These are phyloP conservation scores for Arbutus unedo DNA, from an alignment of 148 eudicot genomes.

Conservation along the genomic window DNA sequence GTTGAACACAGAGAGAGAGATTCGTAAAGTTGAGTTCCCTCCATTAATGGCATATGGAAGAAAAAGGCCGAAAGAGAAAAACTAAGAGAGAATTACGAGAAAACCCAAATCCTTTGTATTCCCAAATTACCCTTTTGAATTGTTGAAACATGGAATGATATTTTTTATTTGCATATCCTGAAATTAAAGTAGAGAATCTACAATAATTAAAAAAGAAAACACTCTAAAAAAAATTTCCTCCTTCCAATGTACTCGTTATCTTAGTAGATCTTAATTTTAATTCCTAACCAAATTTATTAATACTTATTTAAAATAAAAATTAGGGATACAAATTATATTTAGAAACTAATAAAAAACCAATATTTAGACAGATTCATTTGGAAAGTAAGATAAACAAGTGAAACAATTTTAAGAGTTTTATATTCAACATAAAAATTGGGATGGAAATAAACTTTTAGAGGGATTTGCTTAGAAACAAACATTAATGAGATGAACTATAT, in stretches of 20 bases:
- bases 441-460: neutral
- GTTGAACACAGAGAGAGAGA: neutral
- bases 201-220: neutral
- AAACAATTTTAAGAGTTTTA: neutral
- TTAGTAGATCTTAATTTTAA: neutral
- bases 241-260: neutral
- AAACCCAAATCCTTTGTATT: neutral
- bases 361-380: neutral
- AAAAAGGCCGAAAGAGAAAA: neutral
- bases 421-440: too few species aligned
- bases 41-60: constrained; percentile 8
- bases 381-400: neutral
- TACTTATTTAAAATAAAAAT: neutral
- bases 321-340: neutral
- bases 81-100: constrained; percentile 1
- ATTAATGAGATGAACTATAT: neutral
- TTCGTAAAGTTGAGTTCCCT: constrained; percentile 10
- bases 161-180: neutral
- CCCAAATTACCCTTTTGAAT: neutral
- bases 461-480: neutral
- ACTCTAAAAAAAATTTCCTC: neutral
- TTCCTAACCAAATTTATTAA: neutral
- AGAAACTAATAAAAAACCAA: too few species aligned
- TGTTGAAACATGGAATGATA: too few species aligned
- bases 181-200: neutral